These are phyloP conservation scores for Coniochaeta sp. DNA, from an alignment of 2,329 filamentous ascomycete genomes.

Conservation along the genomic window DNA sequence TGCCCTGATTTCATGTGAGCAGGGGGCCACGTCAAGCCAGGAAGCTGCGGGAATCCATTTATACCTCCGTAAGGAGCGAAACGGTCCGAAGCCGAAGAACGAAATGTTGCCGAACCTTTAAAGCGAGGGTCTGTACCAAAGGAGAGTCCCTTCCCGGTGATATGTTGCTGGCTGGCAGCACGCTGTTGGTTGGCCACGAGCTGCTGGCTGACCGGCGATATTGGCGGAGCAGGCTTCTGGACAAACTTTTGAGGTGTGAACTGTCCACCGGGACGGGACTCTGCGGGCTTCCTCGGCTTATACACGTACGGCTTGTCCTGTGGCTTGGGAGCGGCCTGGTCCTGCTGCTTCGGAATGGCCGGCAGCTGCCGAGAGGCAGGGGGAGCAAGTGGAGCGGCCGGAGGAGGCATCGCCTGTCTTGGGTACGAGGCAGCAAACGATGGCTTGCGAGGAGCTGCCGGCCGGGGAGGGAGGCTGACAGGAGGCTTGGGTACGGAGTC, in stretches of 20 bases:
- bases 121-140: slow-evolving; percentile 16
- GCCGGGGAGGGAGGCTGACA: slow-evolving; percentile 14
- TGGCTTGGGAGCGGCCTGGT: slow-evolving; percentile 13
- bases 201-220: slow-evolving; percentile 16
- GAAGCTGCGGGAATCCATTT: slow-evolving; percentile 21
- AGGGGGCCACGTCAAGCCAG: slow-evolving; percentile 20
- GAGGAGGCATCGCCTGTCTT: slow-evolving; percentile 4
- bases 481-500: slow-evolving; percentile 52
- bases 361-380: slow-evolving; percentile 2
- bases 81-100: slow-evolving; percentile 14
- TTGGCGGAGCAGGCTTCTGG: slow-evolving; percentile 17
- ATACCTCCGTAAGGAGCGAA: slow-evolving; percentile 18
- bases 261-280: slow-evolving; percentile 11
- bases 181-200: slow-evolving; percentile 2
- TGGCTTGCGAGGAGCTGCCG: slow-evolving; percentile 10
- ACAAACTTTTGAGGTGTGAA: slow-evolving; percentile 29
- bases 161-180: slow-evolving; percentile 5
- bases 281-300: slow-evolving; percentile 36
- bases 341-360: slow-evolving; percentile 2
- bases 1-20: slow-evolving; percentile 26
- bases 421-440: slow-evolving; percentile 11
- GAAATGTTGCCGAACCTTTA: slow-evolving; percentile 10
- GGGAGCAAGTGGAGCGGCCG: neutral
- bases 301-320: slow-evolving; percentile 44
- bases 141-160: slow-evolving; percentile 1